Evolutionary conservation across 305 asterid species (phyloP).

Genomic region (Solanum aculeatissimum): DNA sequence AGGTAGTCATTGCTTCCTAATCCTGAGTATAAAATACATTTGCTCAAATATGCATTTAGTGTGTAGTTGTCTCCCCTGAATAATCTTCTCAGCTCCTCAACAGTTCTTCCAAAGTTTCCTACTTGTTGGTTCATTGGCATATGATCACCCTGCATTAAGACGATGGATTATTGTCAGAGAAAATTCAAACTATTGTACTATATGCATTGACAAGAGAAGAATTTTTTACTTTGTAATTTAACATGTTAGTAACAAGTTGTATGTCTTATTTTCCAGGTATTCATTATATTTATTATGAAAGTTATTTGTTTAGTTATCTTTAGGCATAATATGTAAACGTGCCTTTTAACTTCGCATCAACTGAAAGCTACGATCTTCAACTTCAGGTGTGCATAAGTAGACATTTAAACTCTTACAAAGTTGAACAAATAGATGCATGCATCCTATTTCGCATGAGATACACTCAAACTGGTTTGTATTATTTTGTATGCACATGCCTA

Average conservation of each 20-base stretch:
- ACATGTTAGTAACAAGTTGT: background rate
- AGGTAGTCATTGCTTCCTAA: constrained; percentile 88
- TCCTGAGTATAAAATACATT: constrained; percentile 67
- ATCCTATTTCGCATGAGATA: background rate
- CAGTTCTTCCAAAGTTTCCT: constrained; percentile 41
- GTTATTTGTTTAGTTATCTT: background rate
- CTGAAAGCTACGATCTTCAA: too few relatives aligned
- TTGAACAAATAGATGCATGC: background rate
- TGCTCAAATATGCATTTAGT: constrained; percentile 46
- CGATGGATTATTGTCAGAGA: background rate
- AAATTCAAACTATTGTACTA: background rate
- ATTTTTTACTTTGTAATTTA: background rate
- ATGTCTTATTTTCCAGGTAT: background rate
- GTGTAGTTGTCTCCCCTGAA: constrained; percentile 48
- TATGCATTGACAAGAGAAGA: background rate
- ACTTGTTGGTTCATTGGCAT: constrained; percentile 70
- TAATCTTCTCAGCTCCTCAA: constrained; percentile 38
- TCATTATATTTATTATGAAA: background rate
- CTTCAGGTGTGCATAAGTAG: too few relatives aligned
- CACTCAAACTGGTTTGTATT: background rate
- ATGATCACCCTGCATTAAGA: constrained; percentile 50
- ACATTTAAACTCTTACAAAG: too few relatives aligned
- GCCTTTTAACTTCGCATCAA: too few relatives aligned
- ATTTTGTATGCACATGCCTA: background rate
- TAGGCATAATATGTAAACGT: too few relatives aligned